Percentiles rank a stretch among this genome's conserved stretches.
Conservation (phyloP, 305 asterid genomes). For the Solanum hybrid region DNA sequence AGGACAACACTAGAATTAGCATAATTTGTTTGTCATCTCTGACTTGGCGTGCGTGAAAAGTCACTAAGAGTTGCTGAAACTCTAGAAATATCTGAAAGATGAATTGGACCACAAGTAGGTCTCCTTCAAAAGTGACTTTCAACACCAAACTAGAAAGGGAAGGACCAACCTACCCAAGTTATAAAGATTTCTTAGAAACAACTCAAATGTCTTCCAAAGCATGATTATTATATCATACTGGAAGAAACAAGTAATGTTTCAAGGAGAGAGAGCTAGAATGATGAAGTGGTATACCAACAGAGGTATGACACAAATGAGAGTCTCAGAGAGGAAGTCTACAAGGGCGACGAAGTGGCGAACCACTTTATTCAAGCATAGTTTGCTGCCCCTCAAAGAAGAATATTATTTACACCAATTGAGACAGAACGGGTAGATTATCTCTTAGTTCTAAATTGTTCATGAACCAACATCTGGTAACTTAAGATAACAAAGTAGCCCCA, state of each 20-base stretch:
- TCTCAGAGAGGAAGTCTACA: neutral
- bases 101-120: neutral
- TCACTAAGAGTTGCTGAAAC: neutral
- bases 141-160: neutral
- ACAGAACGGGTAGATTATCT: neutral
- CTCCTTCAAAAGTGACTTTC: neutral
- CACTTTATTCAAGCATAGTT: neutral
- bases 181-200: neutral
- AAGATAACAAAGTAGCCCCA: neutral
- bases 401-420: neutral
- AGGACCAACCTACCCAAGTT: neutral
- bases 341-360: neutral
- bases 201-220: neutral
- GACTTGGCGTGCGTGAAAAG: neutral
- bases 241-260: neutral
- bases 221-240: neutral
- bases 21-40: neutral
- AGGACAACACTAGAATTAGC: neutral
- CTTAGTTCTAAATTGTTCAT: neutral
- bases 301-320: neutral
- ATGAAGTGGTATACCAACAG: neutral
- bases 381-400: neutral
- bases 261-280: neutral
- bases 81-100: neutral
- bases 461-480: neutral